phyloP scores from a whole-genome alignment of 257 asterid genomes.

The Capsicum baccatum region DNA sequence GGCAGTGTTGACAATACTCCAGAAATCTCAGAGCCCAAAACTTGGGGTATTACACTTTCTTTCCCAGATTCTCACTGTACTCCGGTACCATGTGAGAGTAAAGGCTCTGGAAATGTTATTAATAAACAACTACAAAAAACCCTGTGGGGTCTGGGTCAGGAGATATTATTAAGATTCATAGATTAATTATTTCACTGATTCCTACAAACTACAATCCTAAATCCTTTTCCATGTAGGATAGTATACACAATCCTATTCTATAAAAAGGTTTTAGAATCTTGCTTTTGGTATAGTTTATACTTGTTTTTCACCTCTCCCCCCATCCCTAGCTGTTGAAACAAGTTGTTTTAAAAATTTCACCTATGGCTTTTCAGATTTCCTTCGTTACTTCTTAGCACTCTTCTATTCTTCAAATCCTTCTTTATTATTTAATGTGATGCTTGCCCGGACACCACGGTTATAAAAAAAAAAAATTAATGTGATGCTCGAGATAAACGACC shows the following conservation, averaged over 20 bases:
- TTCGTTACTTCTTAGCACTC: background rate
- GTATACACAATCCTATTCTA: background rate
- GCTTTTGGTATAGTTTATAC: conserved; percentile 4
- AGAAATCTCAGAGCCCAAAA: too few relatives aligned
- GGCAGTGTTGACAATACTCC: too few relatives aligned
- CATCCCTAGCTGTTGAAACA: background rate
- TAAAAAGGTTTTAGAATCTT: background rate
- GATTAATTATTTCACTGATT: background rate
- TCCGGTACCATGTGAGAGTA: background rate
- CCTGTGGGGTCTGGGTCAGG: background rate
- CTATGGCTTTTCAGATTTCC: background rate
- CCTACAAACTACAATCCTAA: background rate
- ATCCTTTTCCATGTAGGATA: background rate
- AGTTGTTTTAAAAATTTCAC: background rate
- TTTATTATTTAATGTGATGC: conserved; percentile 7
- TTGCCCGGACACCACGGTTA: background rate
- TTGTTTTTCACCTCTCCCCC: background rate
- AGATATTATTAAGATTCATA: background rate
- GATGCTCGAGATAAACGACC: conserved; percentile 16
- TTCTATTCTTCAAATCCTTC: conserved; percentile 6
- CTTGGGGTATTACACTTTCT: background rate
- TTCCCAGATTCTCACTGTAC: background rate
- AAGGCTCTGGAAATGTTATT: background rate
- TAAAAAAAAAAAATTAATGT: background rate
- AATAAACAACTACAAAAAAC: background rate